Conservation (phyloP, 1,284 basidiomycete species). For the Cryptococcus sp. region DNA sequence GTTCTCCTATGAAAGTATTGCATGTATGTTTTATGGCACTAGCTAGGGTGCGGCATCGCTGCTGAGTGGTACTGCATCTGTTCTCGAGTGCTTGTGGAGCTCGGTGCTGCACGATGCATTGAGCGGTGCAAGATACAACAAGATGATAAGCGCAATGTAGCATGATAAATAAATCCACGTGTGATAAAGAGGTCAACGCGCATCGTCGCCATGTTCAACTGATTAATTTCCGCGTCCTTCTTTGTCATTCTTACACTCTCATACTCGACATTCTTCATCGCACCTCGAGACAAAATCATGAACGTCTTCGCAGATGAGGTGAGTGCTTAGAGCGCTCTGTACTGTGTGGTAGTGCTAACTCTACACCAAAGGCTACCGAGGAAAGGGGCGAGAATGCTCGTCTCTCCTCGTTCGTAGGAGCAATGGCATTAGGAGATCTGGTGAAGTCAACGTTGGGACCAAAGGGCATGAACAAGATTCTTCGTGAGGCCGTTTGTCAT, state of each 20-base stretch:
- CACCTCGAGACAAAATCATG: conserved; percentile 32
- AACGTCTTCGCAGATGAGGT: conserved; percentile 55
- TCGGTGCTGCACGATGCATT: too few relatives aligned
- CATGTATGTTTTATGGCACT: background rate
- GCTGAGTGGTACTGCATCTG: too few relatives aligned
- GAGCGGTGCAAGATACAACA: too few relatives aligned
- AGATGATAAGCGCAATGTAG: background rate
- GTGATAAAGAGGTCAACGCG: background rate
- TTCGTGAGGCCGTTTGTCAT: conserved; percentile 39
- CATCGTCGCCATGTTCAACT: background rate
- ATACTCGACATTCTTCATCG: conserved; percentile 2
- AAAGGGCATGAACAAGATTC: conserved; percentile 66
- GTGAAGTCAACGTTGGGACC: conserved; percentile 98
- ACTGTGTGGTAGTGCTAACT: background rate
- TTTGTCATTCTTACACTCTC: conserved; percentile 13
- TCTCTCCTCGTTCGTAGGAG: conserved; percentile 96
- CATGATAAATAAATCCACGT: background rate
- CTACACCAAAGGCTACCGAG: conserved; percentile 73
- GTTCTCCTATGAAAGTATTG: background rate
- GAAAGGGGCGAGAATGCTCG: conserved; percentile 99
- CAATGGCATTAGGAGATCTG: conserved; percentile 92
- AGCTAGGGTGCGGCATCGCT: too few relatives aligned
- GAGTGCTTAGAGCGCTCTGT: conserved; percentile 14
- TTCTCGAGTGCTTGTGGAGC: too few relatives aligned
- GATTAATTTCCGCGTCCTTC: conserved; percentile 6